Conservation (phyloP, 1,284 basidiomycete genomes). For the Prillingera fragicola region DNA sequence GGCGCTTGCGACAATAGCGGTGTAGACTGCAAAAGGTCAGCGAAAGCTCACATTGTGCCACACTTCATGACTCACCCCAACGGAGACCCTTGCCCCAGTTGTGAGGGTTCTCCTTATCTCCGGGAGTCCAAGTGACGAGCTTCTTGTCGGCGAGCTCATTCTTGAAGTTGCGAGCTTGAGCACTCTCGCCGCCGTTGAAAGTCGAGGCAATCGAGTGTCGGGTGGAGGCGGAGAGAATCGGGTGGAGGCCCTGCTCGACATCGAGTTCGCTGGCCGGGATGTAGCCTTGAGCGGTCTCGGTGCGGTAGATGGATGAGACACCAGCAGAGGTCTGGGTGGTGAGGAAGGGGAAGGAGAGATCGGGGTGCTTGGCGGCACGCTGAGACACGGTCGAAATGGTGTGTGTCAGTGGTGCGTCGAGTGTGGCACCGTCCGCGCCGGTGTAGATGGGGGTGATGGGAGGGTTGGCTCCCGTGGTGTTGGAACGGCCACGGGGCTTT, state of each 20-base stretch:
- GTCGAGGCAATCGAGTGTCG: conserved; percentile 1
- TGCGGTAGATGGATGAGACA: conserved; percentile 23
- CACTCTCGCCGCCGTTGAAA: conserved; percentile 11
- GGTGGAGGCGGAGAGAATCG: conserved; percentile 15
- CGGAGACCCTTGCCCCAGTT: conserved; percentile 25
- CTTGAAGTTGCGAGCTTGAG: conserved; percentile 17
- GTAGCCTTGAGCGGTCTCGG: conserved; percentile 27
- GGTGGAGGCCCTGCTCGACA: conserved; percentile 21
- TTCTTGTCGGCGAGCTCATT: conserved; percentile 27
- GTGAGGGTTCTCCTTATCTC: conserved; percentile 30
- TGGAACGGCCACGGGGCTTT: background rate
- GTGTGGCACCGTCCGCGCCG: background rate
- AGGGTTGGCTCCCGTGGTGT: background rate
- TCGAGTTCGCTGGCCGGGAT: conserved; percentile 26
- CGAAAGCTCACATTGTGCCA: background rate
- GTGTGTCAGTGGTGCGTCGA: conserved; percentile 4
- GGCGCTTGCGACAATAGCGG: conserved; percentile 22
- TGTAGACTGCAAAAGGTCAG: conserved; percentile 21
- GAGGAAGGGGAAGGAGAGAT: conserved; percentile 31
- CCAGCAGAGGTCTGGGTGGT: conserved; percentile 23
- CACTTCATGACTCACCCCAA: conserved; percentile 28
- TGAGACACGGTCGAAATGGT: conserved; percentile 3
- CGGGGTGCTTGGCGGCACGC: conserved; percentile 12
- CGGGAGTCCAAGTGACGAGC: conserved; percentile 29
- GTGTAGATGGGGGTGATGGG: background rate